These are phyloP conservation scores for Aurinia saxatilis DNA, from an alignment of 345 rosid species.

Conservation along the genomic window DNA sequence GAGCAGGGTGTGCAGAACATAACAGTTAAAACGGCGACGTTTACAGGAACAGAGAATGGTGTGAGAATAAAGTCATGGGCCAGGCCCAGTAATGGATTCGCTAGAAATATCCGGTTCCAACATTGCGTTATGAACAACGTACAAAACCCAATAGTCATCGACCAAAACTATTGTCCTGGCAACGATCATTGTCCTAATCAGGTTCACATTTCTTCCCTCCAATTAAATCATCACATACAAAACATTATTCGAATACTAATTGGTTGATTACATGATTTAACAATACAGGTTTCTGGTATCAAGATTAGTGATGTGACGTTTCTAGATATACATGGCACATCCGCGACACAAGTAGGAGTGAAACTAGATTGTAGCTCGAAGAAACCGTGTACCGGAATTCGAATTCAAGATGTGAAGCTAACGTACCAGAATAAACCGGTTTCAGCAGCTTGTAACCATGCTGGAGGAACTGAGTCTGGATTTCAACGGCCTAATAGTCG, in stretches of 20 bases:
- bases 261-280: background rate
- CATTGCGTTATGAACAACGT: slow-evolving; percentile 35
- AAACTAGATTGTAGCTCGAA: slow-evolving; percentile 50
- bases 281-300: slow-evolving; percentile 51
- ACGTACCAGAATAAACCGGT: slow-evolving; percentile 40
- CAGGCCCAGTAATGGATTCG: slow-evolving; percentile 48
- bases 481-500: slow-evolving; percentile 32
- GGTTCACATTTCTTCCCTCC: background rate
- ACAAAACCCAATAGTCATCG: slow-evolving; percentile 48
- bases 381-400: slow-evolving; percentile 47
- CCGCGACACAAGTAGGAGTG: slow-evolving; percentile 51
- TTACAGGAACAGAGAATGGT: slow-evolving; percentile 41
- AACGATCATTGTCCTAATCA: slow-evolving; percentile 31
- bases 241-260: background rate
- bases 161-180: slow-evolving; percentile 56
- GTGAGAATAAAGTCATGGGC: slow-evolving; percentile 64
- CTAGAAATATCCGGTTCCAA: slow-evolving; percentile 32
- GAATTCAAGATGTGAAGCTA: slow-evolving; percentile 44
- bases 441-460: slow-evolving; percentile 44
- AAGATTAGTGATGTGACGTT: slow-evolving; percentile 48
- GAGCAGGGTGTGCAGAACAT: slow-evolving; percentile 49
- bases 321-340: slow-evolving; percentile 49
- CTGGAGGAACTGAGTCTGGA: slow-evolving; percentile 43
- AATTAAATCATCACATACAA: background rate
- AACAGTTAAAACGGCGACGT: slow-evolving; percentile 31